A percentile compares a stretch with the other conserved stretches of the same genome.
Evolutionary conservation across 148 eudicot species (phyloP).

Genomic region (Persicaria maculosa): DNA sequence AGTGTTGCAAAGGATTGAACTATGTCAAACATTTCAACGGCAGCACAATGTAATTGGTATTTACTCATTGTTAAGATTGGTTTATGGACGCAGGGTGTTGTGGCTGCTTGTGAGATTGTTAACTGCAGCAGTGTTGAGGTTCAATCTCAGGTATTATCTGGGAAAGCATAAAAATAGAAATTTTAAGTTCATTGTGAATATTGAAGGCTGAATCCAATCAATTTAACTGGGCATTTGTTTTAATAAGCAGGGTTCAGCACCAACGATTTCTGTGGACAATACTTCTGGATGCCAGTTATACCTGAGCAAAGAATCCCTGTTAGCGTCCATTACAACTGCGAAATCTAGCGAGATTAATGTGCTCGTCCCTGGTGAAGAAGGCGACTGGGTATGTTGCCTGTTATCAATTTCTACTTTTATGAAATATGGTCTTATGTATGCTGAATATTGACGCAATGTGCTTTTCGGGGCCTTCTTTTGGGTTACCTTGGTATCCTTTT

Average conservation of each 20-base stretch:
- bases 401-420: not conserved
- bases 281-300: slow-evolving; percentile 91
- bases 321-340: slow-evolving; percentile 80
- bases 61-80: not conserved
- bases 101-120: slow-evolving; percentile 97
- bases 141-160: slow-evolving; percentile 74
- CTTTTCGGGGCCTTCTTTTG: not conserved
- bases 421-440: not conserved
- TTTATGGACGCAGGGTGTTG: slow-evolving; percentile 61
- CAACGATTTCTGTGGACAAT: slow-evolving; percentile 91
- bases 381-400: slow-evolving; percentile 73
- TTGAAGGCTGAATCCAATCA: not conserved
- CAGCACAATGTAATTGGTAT: not conserved
- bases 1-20: slow-evolving; percentile 18
- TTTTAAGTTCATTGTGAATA: not conserved
- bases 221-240: not conserved
- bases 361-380: slow-evolving; percentile 74
- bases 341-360: slow-evolving; percentile 95
- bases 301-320: slow-evolving; percentile 81
- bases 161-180: not conserved
- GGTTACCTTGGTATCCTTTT: not conserved
- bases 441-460: not conserved
- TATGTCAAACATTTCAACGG: not conserved
- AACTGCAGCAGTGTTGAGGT: slow-evolving; percentile 88
- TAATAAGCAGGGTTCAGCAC: slow-evolving; percentile 66